phyloP scores from a whole-genome alignment of 1,284 basidiomycete species.

The Trichosporon ovoides region DNA sequence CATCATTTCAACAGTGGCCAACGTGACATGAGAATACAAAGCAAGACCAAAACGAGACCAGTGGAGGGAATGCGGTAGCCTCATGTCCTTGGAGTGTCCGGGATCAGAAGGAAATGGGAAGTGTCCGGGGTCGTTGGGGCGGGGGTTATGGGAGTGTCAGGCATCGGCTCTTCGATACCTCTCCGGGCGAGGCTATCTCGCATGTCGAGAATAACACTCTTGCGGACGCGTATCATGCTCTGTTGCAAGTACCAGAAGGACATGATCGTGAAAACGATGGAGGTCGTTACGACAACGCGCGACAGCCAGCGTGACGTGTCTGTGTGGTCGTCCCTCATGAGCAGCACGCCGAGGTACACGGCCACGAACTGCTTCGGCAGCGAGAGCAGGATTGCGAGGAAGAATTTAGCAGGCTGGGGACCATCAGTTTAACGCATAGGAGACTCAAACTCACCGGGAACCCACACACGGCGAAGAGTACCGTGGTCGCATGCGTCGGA shows the following conservation, averaged over 20 bases:
- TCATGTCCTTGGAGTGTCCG: neutral
- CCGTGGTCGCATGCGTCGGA: constrained; percentile 44
- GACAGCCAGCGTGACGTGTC: constrained; percentile 22
- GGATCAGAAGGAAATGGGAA: neutral
- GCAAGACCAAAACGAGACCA: neutral
- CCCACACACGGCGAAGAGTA: constrained; percentile 43
- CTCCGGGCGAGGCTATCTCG: constrained; percentile 24
- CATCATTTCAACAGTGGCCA: constrained; percentile 25
- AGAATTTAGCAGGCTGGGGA: constrained; percentile 37
- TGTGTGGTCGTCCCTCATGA: neutral
- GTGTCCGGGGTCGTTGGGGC: neutral
- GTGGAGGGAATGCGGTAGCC: neutral
- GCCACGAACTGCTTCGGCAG: constrained; percentile 46
- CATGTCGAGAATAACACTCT: constrained; percentile 28
- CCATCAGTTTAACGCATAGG: too few species aligned
- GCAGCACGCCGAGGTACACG: constrained; percentile 25
- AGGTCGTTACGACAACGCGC: constrained; percentile 26
- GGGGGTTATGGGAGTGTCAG: neutral
- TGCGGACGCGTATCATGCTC: constrained; percentile 30
- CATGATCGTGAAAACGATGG: constrained; percentile 28
- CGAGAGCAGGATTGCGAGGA: constrained; percentile 39
- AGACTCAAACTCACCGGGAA: constrained; percentile 14
- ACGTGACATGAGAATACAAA: neutral
- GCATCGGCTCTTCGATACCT: constrained; percentile 15
- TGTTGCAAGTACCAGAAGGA: constrained; percentile 30